These are phyloP conservation scores for Fusarium clavum DNA, from an alignment of 2,329 filamentous ascomycete genomes.

Conservation along the genomic window DNA sequence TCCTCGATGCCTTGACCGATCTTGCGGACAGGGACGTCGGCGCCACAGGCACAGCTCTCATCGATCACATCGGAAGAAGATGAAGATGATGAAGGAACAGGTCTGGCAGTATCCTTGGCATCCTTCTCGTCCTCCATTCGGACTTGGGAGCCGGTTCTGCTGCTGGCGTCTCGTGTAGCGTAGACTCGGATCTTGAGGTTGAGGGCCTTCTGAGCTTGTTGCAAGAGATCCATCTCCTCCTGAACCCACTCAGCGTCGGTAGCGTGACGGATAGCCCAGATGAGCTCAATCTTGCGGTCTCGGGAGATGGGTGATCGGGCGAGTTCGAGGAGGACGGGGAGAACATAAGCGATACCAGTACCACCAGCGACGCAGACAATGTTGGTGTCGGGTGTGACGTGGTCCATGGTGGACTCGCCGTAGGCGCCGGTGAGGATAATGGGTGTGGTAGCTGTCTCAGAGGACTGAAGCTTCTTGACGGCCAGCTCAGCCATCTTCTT, in stretches of 20 bases:
- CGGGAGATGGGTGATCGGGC: conserved; percentile 57
- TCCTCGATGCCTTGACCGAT: conserved; percentile 46
- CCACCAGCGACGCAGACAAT: conserved; percentile 56
- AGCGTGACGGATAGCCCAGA: conserved; percentile 71
- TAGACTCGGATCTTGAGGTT: conserved; percentile 67
- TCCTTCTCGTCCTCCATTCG: conserved; percentile 43
- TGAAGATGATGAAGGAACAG: conserved; percentile 42
- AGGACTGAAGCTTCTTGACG: conserved; percentile 50
- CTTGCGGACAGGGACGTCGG: conserved; percentile 47
- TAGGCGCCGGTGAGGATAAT: conserved; percentile 74
- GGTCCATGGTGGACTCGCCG: conserved; percentile 62
- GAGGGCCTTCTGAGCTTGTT: conserved; percentile 51
- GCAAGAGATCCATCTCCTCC: conserved; percentile 65
- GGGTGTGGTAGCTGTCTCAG: conserved; percentile 56
- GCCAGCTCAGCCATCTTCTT: conserved; percentile 63
- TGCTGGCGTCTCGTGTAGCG: conserved; percentile 64
- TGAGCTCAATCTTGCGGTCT: conserved; percentile 66
- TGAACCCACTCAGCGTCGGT: conserved; percentile 69
- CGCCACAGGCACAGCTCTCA: conserved; percentile 44
- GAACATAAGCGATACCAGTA: conserved; percentile 56
- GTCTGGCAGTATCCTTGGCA: conserved; percentile 16
- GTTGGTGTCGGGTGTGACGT: conserved; percentile 55
- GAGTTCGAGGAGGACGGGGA: conserved; percentile 52
- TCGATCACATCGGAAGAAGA: conserved; percentile 43
- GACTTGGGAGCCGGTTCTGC: conserved; percentile 19